A percentile compares a stretch with the other conserved stretches of the same genome.
phyloP scores from a whole-genome alignment of 768 basidiomycete genomes.

The Pleurotus djamor region DNA sequence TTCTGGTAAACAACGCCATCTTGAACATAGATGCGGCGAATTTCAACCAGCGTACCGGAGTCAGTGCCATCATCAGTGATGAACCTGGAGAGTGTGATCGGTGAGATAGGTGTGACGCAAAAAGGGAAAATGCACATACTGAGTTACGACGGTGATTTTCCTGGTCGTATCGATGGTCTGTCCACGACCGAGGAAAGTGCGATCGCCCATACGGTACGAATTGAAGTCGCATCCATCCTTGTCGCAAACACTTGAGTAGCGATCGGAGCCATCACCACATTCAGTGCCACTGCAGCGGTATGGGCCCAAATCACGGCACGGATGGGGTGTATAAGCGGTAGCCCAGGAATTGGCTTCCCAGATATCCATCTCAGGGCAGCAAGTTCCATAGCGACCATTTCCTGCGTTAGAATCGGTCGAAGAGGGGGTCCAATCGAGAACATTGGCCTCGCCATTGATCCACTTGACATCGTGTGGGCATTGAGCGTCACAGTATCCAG shows the following conservation, averaged over 20 bases:
- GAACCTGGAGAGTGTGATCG: slow-evolving; percentile 49
- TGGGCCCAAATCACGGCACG: slow-evolving; percentile 28
- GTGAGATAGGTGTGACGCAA: slow-evolving; percentile 24
- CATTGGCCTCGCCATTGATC: slow-evolving; percentile 32
- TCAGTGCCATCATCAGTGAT: slow-evolving; percentile 23
- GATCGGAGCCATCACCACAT: slow-evolving; percentile 35
- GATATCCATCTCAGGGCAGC: slow-evolving; percentile 45
- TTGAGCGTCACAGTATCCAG: slow-evolving; percentile 21
- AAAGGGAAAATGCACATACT: slow-evolving; percentile 45
- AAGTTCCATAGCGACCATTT: slow-evolving; percentile 33
- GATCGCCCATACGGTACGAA: slow-evolving; percentile 35
- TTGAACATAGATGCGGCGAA: slow-evolving; percentile 14
- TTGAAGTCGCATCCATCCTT: slow-evolving; percentile 48
- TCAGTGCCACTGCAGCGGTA: slow-evolving; percentile 29
- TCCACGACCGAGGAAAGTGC: slow-evolving; percentile 36
- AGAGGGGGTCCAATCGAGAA: slow-evolving; percentile 3
- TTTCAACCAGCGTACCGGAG: slow-evolving; percentile 11
- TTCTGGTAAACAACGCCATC: slow-evolving; percentile 33
- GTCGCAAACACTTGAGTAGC: slow-evolving; percentile 38
- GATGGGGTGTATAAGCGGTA: slow-evolving; percentile 39
- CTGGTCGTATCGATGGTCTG: slow-evolving; percentile 34
- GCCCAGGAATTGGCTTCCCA: slow-evolving; percentile 43
- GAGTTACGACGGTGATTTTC: slow-evolving; percentile 33
- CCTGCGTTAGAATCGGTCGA: slow-evolving; percentile 30
- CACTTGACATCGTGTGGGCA: slow-evolving; percentile 46